Conservation (phyloP, 1,284 basidiomycete genomes). For the Lentinula novae-zelandiae region DNA sequence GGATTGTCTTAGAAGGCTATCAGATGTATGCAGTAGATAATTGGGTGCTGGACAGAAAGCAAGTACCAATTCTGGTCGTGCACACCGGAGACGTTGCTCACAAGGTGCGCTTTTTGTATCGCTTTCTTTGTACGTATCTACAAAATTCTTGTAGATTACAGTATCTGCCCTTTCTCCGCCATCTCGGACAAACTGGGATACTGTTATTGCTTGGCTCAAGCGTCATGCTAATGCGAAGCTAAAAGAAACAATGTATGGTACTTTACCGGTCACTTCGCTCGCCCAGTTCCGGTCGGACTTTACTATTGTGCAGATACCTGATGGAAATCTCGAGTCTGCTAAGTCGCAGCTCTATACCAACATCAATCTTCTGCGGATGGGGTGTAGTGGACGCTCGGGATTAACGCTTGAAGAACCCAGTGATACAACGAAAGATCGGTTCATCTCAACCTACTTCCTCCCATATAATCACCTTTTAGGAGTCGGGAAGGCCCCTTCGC, state of each 20-base stretch:
- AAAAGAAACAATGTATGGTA: constrained; percentile 63
- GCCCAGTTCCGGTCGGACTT: constrained; percentile 82
- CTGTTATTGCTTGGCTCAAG: constrained; percentile 53
- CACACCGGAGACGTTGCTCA: constrained; percentile 71
- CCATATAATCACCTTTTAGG: constrained; percentile 32
- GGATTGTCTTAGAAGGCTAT: constrained; percentile 44
- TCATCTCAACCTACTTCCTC: constrained; percentile 64
- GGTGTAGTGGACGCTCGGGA: constrained; percentile 70
- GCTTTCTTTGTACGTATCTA: constrained; percentile 24
- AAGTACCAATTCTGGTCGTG: constrained; percentile 60
- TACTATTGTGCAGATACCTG: constrained; percentile 73
- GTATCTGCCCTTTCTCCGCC: constrained; percentile 46
- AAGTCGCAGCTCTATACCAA: constrained; percentile 71
- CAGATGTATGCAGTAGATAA: constrained; percentile 83
- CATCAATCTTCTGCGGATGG: constrained; percentile 74
- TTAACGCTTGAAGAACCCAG: constrained; percentile 74
- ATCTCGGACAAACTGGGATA: constrained; percentile 55
- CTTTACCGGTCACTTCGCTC: constrained; percentile 76
- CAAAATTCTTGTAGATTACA: neutral
- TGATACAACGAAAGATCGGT: constrained; percentile 74
- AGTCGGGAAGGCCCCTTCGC: constrained; percentile 26
- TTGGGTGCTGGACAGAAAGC: constrained; percentile 69
- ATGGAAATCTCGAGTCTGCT: constrained; percentile 59
- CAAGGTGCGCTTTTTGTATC: constrained; percentile 36
- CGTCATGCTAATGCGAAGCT: constrained; percentile 69